Evolutionary conservation across 805 yeast species (phyloP).

Genomic region (Candida jianshihensis): DNA sequence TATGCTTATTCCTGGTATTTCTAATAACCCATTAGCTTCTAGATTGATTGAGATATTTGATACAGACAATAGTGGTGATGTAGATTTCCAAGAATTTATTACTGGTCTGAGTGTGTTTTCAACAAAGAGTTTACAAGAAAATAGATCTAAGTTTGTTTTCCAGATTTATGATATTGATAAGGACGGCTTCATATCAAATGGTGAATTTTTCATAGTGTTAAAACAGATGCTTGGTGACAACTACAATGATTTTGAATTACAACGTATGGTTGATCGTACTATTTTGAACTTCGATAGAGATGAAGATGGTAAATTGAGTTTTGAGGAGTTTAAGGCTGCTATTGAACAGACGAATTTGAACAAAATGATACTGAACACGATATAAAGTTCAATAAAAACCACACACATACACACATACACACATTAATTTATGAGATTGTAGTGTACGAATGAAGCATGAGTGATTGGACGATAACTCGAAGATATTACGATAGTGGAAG

Average conservation of each 20-base stretch:
- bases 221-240: constrained; percentile 97
- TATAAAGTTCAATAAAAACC: no score
- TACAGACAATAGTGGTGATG: constrained; percentile 84
- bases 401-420: no score
- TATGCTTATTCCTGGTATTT: constrained; percentile 86
- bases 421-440: no score
- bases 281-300: constrained; percentile 88
- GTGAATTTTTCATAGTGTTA: constrained; percentile 85
- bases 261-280: constrained; percentile 95
- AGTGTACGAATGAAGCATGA: no score
- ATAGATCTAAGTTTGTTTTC: constrained; percentile 83
- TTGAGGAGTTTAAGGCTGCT: constrained; percentile 78
- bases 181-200: constrained; percentile 92
- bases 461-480: no score
- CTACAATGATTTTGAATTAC: constrained; percentile 78
- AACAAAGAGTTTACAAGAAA: constrained; percentile 71
- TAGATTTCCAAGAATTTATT: constrained; percentile 93
- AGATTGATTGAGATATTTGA: constrained; percentile 93
- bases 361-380: no score
- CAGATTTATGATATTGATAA: constrained; percentile 92
- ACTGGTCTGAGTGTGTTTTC: constrained; percentile 82
- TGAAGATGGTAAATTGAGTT: constrained; percentile 79
- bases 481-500: no score
- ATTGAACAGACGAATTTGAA: constrained; percentile 51
- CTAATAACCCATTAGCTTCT: constrained; percentile 81